Conservation (phyloP, 257 asterid genomes). For the Orobanche coerulescens region DNA sequence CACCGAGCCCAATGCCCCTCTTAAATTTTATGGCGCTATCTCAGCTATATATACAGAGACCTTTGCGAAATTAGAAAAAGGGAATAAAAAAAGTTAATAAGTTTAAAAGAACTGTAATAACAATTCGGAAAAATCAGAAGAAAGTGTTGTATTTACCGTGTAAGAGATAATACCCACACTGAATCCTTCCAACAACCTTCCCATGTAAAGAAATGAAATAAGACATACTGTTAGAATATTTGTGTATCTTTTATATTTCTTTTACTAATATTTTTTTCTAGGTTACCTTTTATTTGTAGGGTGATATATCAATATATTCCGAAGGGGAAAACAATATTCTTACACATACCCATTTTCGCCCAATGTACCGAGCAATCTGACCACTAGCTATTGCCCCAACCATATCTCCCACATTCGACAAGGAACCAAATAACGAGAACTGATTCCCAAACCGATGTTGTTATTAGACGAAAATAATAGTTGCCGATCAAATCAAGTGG, state of each 20-base stretch:
- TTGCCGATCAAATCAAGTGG: no score
- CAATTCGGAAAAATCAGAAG: constrained; percentile 14
- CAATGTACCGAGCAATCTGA: constrained; percentile 86
- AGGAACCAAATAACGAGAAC: no score
- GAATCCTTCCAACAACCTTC: constrained; percentile 92
- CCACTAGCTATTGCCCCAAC: constrained; percentile 95
- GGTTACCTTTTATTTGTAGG: no score
- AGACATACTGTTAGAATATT: no score
- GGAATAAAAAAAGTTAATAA: not conserved
- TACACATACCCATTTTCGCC: no score
- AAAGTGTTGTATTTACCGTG: constrained; percentile 33
- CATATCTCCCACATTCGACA: constrained; percentile 92
- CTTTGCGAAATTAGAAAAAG: constrained; percentile 30
- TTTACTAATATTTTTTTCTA: no score
- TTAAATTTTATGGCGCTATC: constrained; percentile 79
- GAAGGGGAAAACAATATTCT: no score
- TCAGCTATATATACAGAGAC: constrained; percentile 96
- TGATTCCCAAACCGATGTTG: no score
- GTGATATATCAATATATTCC: no score
- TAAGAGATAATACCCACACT: constrained; percentile 96
- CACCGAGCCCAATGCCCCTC: constrained; percentile 84
- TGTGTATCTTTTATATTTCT: no score
- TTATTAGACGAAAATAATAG: no score
- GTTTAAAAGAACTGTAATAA: not conserved
- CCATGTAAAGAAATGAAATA: constrained; percentile 72